Evolutionary conservation across 257 asterid genomes (phyloP).

Genomic region (Gardenia jasminoides): DNA sequence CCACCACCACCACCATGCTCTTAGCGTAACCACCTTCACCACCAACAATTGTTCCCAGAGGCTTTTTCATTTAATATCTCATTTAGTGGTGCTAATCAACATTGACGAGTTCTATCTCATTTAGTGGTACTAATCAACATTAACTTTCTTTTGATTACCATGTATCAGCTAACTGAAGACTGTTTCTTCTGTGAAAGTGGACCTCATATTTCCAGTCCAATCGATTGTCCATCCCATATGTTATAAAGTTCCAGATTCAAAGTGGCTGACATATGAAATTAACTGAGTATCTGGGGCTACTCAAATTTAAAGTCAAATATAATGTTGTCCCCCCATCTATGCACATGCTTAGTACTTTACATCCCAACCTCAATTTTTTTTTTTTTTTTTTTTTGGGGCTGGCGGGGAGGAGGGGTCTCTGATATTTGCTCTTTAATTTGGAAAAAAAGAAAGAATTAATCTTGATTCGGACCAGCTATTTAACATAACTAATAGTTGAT

Average conservation of each 20-base stretch:
- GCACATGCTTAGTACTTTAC: constrained; percentile 12
- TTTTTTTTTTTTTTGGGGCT: no score
- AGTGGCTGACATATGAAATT: constrained; percentile 12
- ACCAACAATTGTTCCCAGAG: constrained; percentile 7
- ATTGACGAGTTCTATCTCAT: constrained; percentile 4
- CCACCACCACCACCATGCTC: constrained; percentile 26
- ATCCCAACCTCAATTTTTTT: neutral
- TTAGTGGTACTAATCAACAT: constrained; percentile 3
- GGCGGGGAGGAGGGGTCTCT: no score
- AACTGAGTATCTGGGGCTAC: constrained; percentile 1
- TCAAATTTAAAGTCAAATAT: neutral
- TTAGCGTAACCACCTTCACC: constrained; percentile 13
- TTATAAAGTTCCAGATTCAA: constrained; percentile 1
- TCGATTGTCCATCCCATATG: neutral
- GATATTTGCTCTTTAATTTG: no score
- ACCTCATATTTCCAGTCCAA: neutral
- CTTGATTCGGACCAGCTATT: no score
- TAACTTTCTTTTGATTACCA: neutral
- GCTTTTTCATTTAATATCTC: neutral
- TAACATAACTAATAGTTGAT: no score
- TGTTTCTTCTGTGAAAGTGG: neutral
- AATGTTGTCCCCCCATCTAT: constrained; percentile 19
- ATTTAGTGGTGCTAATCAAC: neutral
- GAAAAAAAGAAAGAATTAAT: no score
- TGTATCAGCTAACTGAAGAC: neutral